Evolutionary conservation across 1,284 basidiomycete genomes (phyloP).

Genomic region (Afroboletus lepidellus): DNA sequence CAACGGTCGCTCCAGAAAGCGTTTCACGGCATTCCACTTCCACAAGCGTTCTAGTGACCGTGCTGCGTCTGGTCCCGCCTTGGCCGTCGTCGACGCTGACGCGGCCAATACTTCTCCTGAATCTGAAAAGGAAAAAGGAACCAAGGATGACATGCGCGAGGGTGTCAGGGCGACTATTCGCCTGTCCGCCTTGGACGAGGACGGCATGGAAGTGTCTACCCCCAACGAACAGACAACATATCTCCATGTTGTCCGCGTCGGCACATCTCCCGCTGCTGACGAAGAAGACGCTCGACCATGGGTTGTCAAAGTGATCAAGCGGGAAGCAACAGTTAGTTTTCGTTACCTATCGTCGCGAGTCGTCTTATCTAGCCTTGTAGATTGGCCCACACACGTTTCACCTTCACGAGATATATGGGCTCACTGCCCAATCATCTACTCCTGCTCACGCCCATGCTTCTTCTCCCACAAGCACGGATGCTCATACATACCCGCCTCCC

Average conservation of each 20-base stretch:
- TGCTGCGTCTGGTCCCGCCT: constrained; percentile 64
- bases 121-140: constrained; percentile 40
- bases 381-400: constrained; percentile 90
- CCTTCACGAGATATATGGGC: constrained; percentile 88
- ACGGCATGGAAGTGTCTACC: constrained; percentile 59
- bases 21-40: constrained; percentile 68
- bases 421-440: constrained; percentile 59
- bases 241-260: constrained; percentile 78
- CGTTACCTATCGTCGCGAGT: not conserved
- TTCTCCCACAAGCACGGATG: constrained; percentile 37
- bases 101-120: constrained; percentile 18
- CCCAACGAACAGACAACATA: constrained; percentile 86
- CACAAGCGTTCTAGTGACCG: constrained; percentile 48
- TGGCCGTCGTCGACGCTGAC: constrained; percentile 71
- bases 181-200: constrained; percentile 73
- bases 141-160: constrained; percentile 49
- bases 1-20: constrained; percentile 37
- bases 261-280: constrained; percentile 37
- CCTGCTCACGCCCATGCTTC: constrained; percentile 40
- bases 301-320: constrained; percentile 87
- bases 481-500: constrained; percentile 47
- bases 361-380: constrained; percentile 38
- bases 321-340: constrained; percentile 70
- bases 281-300: constrained; percentile 62
- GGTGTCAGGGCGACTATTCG: constrained; percentile 77